Percentiles rank a stretch among this genome's conserved stretches.
phyloP scores from a whole-genome alignment of 2,329 filamentous ascomycete genomes.

The Aspergillus aculeatinus region DNA sequence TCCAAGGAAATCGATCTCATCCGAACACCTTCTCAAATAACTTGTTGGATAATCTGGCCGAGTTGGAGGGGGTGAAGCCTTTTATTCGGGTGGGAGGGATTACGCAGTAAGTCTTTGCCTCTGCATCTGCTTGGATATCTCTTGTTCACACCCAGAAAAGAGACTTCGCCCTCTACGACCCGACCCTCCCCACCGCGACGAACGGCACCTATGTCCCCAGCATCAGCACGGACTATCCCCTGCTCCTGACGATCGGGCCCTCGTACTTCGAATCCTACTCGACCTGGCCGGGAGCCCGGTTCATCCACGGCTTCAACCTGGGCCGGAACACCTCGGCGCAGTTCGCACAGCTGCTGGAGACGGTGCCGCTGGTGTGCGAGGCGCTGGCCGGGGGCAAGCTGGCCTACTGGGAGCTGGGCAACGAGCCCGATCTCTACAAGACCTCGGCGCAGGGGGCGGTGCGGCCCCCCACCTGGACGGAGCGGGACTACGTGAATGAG shows the following conservation, averaged over 20 bases:
- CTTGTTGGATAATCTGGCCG: background rate
- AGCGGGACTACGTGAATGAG: conserved; percentile 7
- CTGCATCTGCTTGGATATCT: too few relatives aligned
- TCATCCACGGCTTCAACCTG: conserved; percentile 7
- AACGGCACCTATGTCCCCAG: conserved; percentile 5
- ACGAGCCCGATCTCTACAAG: conserved; percentile 62
- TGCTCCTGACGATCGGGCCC: background rate
- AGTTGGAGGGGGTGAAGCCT: background rate
- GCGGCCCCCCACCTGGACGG: conserved; percentile 3
- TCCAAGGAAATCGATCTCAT: background rate
- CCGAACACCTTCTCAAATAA: conserved; percentile 5
- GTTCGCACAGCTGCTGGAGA: conserved; percentile 25
- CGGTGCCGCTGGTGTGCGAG: conserved; percentile 58
- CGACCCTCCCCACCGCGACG: background rate
- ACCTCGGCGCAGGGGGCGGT: conserved; percentile 49
- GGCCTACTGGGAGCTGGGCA: conserved; percentile 63
- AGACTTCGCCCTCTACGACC: conserved; percentile 3
- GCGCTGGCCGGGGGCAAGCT: conserved; percentile 54
- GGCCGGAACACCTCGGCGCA: conserved; percentile 1
- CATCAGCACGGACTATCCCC: conserved; percentile 2
- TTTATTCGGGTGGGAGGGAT: conserved; percentile 2
- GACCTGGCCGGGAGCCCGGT: conserved; percentile 1
- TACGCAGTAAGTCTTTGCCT: background rate
- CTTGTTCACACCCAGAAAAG: background rate
- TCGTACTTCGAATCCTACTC: conserved; percentile 5